Conservation (phyloP, 1,284 basidiomycete genomes). For the Ganoderma sp. region DNA sequence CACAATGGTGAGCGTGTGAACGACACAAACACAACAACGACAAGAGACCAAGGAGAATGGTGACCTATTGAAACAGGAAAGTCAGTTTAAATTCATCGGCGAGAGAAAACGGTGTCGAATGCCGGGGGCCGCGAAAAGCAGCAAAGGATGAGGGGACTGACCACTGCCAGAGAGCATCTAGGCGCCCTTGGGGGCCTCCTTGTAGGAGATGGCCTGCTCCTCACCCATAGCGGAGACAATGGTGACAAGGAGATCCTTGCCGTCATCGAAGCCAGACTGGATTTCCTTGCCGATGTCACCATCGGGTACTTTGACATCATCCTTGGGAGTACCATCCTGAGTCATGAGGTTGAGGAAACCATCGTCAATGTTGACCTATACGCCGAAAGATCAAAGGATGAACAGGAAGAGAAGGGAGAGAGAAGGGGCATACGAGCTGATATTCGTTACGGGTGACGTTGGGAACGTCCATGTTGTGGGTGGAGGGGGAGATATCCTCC, state of each 20-base stretch:
- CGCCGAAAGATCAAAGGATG: neutral
- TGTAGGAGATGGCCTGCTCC: conserved; percentile 88
- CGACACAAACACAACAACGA: conserved; percentile 31
- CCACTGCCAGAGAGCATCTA: conserved; percentile 30
- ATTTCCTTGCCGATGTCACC: conserved; percentile 84
- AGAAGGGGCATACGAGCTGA: conserved; percentile 71
- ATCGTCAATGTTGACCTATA: conserved; percentile 84
- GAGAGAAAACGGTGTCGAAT: no score
- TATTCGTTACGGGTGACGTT: conserved; percentile 93
- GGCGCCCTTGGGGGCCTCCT: conserved; percentile 78
- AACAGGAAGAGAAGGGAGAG: neutral
- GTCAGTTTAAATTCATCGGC: neutral
- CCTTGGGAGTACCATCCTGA: conserved; percentile 84
- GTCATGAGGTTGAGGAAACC: conserved; percentile 96
- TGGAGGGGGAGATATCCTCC: conserved; percentile 99
- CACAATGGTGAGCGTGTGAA: conserved; percentile 30
- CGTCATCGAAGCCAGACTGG: conserved; percentile 76
- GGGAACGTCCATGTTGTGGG: conserved; percentile 99
- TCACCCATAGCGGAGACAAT: conserved; percentile 92
- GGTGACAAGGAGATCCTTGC: conserved; percentile 90
- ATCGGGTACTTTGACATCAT: conserved; percentile 96
- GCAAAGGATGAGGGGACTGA: conserved; percentile 5
- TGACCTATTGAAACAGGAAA: neutral
- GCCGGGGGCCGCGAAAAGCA: no score
- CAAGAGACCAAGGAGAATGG: conserved; percentile 24